Evolutionary conservation across 2,329 filamentous ascomycete genomes (phyloP).

Genomic region (Stemphylium beticola): DNA sequence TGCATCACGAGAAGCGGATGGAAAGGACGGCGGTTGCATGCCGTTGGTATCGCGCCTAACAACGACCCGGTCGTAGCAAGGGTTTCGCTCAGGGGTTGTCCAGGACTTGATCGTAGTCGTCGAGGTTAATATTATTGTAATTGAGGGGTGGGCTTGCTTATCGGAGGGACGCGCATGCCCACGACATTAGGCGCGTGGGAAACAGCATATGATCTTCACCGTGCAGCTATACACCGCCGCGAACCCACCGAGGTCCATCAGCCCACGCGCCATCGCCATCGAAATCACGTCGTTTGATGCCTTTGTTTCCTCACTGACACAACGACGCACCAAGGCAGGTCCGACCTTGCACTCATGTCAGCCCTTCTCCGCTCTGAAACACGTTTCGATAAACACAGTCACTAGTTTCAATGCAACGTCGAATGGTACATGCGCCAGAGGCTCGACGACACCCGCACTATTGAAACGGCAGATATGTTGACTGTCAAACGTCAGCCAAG

Average conservation of each 20-base stretch:
- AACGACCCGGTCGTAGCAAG: neutral
- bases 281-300: neutral
- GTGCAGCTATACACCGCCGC: conserved; percentile 4
- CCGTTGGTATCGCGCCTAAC: neutral
- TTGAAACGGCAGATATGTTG: neutral
- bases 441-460: conserved; percentile 1
- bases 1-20: too few species aligned
- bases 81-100: neutral
- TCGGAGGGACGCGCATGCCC: neutral
- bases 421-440: neutral
- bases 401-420: neutral
- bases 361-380: conserved; percentile 5
- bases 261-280: neutral
- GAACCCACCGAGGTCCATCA: conserved; percentile 5
- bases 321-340: too few species aligned
- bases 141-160: neutral
- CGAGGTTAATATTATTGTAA: neutral
- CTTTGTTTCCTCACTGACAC: too few species aligned
- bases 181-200: neutral
- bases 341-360: neutral
- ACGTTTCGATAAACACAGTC: conserved; percentile 12
- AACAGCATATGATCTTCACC: neutral
- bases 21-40: neutral
- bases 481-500: conserved; percentile 3
- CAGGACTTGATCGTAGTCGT: too few species aligned